Evolutionary conservation across 139 green algal species (phyloP).

Genomic region (Closterium sp.): DNA sequence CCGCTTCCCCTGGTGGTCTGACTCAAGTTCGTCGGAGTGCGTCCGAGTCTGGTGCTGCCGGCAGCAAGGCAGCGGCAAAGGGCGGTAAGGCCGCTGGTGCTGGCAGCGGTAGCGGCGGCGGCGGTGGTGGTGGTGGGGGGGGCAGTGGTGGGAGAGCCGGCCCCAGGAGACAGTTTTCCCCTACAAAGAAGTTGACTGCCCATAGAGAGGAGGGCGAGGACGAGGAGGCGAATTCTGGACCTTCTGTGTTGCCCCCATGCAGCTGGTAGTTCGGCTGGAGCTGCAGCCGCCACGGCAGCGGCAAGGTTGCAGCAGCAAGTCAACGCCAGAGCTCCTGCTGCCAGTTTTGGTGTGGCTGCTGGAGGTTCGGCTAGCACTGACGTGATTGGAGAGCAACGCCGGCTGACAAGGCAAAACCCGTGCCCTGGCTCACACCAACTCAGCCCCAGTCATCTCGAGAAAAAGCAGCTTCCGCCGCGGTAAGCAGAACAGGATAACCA

Average conservation of each 20-base stretch:
- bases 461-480: neutral
- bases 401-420: neutral
- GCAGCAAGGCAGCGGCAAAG: neutral
- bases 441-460: neutral
- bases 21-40: neutral
- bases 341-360: too few relatives aligned
- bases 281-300: neutral
- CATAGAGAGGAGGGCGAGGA: neutral
- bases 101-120: neutral
- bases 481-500: neutral
- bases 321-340: neutral
- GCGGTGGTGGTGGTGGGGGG: neutral
- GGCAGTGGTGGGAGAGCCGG: too few relatives aligned
- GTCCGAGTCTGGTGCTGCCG: neutral
- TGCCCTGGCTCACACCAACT: neutral
- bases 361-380: too few relatives aligned
- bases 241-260: too few relatives aligned
- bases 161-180: too few relatives aligned
- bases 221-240: neutral
- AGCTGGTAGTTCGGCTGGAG: neutral
- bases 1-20: neutral
- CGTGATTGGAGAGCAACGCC: too few relatives aligned
- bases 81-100: neutral
- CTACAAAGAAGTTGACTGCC: too few relatives aligned
- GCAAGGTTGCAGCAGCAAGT: neutral